Evolutionary conservation across 2,329 filamentous ascomycete species (phyloP).

Genomic region (Thielaviopsis ethacetica): DNA sequence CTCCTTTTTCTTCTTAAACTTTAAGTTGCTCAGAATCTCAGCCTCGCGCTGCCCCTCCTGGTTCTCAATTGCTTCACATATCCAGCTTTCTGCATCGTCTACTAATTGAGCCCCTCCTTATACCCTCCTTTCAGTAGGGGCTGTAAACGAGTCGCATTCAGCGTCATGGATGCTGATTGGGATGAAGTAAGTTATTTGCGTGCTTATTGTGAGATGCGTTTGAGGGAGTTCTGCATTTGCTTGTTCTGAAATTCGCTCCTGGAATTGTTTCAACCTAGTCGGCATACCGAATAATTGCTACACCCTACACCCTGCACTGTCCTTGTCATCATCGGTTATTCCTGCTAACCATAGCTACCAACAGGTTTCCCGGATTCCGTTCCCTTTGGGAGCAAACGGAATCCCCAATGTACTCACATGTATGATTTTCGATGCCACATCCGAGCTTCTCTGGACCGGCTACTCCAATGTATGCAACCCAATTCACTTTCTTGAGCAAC

Average conservation of each 20-base stretch:
- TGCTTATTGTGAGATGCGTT: not conserved
- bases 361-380: slow-evolving; percentile 64
- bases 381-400: slow-evolving; percentile 58
- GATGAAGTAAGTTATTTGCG: slow-evolving; percentile 37
- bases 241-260: not conserved
- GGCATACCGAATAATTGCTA: not conserved
- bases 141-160: slow-evolving; percentile 17
- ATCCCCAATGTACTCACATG: slow-evolving; percentile 58
- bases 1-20: not conserved
- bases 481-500: not conserved
- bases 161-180: slow-evolving; percentile 50
- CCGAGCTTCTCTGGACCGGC: slow-evolving; percentile 86
- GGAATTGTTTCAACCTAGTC: not conserved
- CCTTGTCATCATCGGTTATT: not conserved
- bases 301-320: not conserved
- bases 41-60: not conserved
- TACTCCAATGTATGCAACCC: slow-evolving; percentile 30
- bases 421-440: slow-evolving; percentile 72
- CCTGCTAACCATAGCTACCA: not conserved
- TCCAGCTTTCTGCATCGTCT: not conserved
- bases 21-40: not conserved
- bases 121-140: not conserved
- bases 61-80: not conserved
- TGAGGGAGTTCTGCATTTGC: not conserved
- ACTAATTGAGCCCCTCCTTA: not conserved